Evolutionary conservation across 306 rosid genomes (phyloP).

Genomic region (Casuarina cunninghamiana): DNA sequence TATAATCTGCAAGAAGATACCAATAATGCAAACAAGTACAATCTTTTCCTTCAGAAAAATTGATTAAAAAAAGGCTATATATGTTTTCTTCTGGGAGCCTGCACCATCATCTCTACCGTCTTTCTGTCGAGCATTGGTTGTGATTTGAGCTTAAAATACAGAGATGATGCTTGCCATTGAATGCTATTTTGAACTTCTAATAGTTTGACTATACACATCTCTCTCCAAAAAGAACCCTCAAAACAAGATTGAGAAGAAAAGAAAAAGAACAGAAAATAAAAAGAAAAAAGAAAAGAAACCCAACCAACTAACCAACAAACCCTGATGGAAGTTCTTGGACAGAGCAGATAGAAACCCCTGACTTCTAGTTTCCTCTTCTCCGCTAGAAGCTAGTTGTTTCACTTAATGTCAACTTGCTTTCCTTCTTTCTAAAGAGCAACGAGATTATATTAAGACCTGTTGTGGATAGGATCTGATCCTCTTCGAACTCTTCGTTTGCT

Average conservation of each 20-base stretch:
- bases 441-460: conserved; percentile 44
- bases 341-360: conserved; percentile 36
- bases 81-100: conserved; percentile 36
- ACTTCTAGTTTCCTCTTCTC: conserved; percentile 45
- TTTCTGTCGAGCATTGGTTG: conserved; percentile 21
- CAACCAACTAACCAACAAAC: conserved; percentile 34
- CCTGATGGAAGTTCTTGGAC: conserved; percentile 34
- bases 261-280: not conserved
- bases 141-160: conserved; percentile 22
- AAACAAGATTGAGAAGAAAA: conserved; percentile 30
- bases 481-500: conserved; percentile 76
- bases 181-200: conserved; percentile 39
- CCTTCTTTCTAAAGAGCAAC: conserved; percentile 34
- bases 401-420: conserved; percentile 37
- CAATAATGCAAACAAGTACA: conserved; percentile 43
- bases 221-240: conserved; percentile 34
- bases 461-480: conserved; percentile 98
- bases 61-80: conserved; percentile 20
- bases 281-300: conserved; percentile 21
- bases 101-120: conserved; percentile 36
- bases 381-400: conserved; percentile 28
- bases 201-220: conserved; percentile 59
- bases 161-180: conserved; percentile 37
- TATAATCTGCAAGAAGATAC: conserved; percentile 36
- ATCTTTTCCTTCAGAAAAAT: conserved; percentile 29